Base-by-base conservation (phyloP, 805 yeast species). In the Candida maltosa region DNA sequence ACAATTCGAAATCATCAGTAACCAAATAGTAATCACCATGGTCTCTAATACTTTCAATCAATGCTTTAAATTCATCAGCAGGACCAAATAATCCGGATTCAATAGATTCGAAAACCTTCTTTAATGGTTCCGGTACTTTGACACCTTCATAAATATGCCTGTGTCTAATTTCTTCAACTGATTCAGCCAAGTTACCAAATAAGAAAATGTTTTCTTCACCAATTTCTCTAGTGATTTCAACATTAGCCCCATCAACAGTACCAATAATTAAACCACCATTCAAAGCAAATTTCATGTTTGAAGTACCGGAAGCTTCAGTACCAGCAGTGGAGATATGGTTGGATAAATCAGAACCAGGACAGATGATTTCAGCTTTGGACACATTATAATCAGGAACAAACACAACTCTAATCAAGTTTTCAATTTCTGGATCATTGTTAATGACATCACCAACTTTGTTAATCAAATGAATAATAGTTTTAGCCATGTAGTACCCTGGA, bases 291-390 rank as follows among this genome's bases (percentile, higher is more conserved):
- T 88, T 88, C 97, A 88, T 88, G 68, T 88, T 88, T 23, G 95
- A 85, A 22, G 97, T 88, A 55, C 97, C 97, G 1, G 94, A 83
- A 16, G 96, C 97, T 59, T 88, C 97, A 19, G 97, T 88, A 49
- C 97, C 97, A 6, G 97, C 97, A 28, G 97, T 88, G 10, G 96
- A 88, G 47, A 88, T 88, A 65, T 88, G 97, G 65, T 88, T 93
- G 31, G 93, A 83, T 51, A 88, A 69, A 58, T 88, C 97, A 29
- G 91, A 80, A 15, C 91, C 96, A 17, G 96, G 96, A 46, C 79
- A 74, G 52, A 88, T 86, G 39, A 87, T 75, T 65, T 89, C 96
- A 1, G 96, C 96, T 61, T 88, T 89, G 23, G 95, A 84, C 26
- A 89, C 97, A 51, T 88, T 88, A 65, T 88, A 88, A 60, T 89